Evolutionary conservation across 805 yeast genomes (phyloP).

Genomic region (Cyberlindnera galapagoensis): DNA sequence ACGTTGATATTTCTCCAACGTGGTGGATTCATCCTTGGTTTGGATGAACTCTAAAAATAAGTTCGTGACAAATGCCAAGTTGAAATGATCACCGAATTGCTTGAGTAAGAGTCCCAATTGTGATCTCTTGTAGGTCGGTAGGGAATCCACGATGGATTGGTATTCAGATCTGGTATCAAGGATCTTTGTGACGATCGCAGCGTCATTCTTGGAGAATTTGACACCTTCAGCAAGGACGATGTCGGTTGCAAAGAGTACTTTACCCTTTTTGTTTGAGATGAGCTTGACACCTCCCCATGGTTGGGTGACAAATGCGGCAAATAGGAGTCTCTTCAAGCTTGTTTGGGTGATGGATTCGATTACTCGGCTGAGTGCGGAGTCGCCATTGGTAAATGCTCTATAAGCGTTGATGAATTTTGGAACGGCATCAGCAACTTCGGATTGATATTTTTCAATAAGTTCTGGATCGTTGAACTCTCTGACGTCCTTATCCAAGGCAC

Average conservation of each 20-base stretch:
- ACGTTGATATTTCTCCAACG: constrained; percentile 10
- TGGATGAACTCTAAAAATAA: constrained; percentile 12
- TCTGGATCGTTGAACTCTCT: constrained; percentile 16
- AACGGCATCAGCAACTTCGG: constrained; percentile 5
- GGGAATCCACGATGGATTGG: constrained; percentile 20
- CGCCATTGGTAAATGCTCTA: constrained; percentile 1
- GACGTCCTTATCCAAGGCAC: constrained; percentile 16
- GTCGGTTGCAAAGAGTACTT: constrained; percentile 34
- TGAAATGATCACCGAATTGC: constrained; percentile 47
- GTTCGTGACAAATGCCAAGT: constrained; percentile 30
- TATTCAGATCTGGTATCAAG: constrained; percentile 29
- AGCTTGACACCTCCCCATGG: constrained; percentile 40
- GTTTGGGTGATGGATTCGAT: not conserved
- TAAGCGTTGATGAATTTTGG: constrained; percentile 19
- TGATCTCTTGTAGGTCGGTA: constrained; percentile 39
- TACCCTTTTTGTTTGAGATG: constrained; percentile 32
- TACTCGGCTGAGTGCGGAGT: not conserved
- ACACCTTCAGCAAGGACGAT: constrained; percentile 62
- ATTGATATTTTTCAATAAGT: constrained; percentile 5
- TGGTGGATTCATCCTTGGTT: not conserved
- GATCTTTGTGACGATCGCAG: constrained; percentile 42
- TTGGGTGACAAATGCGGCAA: constrained; percentile 43
- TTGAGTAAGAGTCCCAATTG: constrained; percentile 56
- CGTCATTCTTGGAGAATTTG: constrained; percentile 52
- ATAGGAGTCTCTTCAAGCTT: constrained; percentile 15